A percentile compares a stretch with the other conserved stretches of the same genome.
Conservation (phyloP, 1,284 basidiomycete genomes). For the Moesziomyces sp. region DNA sequence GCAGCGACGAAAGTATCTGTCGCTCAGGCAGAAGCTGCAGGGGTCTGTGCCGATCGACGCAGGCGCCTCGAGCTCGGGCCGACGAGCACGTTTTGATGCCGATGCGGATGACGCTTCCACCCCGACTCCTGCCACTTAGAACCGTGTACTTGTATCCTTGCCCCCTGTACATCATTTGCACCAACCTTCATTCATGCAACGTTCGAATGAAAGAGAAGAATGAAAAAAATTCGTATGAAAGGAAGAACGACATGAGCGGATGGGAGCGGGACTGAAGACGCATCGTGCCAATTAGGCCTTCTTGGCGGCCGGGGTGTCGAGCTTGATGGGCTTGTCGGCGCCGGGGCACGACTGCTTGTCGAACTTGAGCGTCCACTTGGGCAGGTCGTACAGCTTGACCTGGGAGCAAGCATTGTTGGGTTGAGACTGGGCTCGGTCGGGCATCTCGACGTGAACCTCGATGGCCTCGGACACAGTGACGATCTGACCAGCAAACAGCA, state of each 20-base stretch:
- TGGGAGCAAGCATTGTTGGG: slow-evolving; percentile 4
- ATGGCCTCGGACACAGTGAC: slow-evolving; percentile 11
- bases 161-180: neutral
- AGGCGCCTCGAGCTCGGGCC: slow-evolving; percentile 1
- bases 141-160: slow-evolving; percentile 16
- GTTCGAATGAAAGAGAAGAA: no score
- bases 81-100: slow-evolving; percentile 11
- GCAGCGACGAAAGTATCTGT: slow-evolving; percentile 80
- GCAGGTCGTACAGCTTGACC: slow-evolving; percentile 11
- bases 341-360: slow-evolving; percentile 22
- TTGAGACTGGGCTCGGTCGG: neutral
- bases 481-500: slow-evolving; percentile 19
- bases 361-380: slow-evolving; percentile 2
- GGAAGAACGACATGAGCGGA: neutral
- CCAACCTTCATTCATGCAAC: no score
- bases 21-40: slow-evolving; percentile 37
- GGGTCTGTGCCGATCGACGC: slow-evolving; percentile 39
- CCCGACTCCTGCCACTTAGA: slow-evolving; percentile 19
- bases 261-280: neutral
- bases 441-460: slow-evolving; percentile 14
- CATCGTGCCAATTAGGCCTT: no score
- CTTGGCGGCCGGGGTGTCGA: neutral
- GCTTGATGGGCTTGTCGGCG: slow-evolving; percentile 11
- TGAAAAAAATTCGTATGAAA: neutral
- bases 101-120: slow-evolving; percentile 10